Evolutionary conservation across 805 yeast species (phyloP).

Genomic region (Teunomyces barrocoloradensis): DNA sequence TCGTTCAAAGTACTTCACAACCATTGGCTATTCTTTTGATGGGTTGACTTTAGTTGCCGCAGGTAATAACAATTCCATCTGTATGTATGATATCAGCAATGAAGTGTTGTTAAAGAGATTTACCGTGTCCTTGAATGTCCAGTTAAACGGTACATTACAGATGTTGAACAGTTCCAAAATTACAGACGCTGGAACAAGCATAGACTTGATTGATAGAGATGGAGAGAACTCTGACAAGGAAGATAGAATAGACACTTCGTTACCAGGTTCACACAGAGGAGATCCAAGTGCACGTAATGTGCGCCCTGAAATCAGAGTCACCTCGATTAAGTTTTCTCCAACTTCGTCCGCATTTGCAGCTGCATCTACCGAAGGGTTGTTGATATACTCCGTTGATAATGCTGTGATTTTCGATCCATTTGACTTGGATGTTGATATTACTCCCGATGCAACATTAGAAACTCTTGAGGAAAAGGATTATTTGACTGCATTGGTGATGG

Average conservation of each 20-base stretch:
- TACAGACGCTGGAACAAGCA: conserved; percentile 79
- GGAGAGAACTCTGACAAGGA: conserved; percentile 87
- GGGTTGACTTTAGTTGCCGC: conserved; percentile 88
- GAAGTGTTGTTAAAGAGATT: conserved; percentile 83
- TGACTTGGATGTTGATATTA: conserved; percentile 88
- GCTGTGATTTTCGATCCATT: conserved; percentile 84
- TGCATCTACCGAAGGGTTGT: conserved; percentile 90
- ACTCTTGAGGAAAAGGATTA: conserved; percentile 60
- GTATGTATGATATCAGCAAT: conserved; percentile 85
- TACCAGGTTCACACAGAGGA: conserved; percentile 83
- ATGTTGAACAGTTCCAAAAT: conserved; percentile 74
- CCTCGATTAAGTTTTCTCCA: conserved; percentile 80
- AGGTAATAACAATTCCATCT: conserved; percentile 87
- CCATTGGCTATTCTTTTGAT: conserved; percentile 83
- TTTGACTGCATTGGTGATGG: conserved; percentile 81
- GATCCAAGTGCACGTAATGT: conserved; percentile 74
- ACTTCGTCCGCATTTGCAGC: conserved; percentile 89
- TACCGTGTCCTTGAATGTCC: conserved; percentile 85
- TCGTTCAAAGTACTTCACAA: conserved; percentile 79
- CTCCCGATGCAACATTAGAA: conserved; percentile 72
- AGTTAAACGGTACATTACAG: conserved; percentile 81
- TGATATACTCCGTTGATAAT: conserved; percentile 78
- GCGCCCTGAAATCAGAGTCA: conserved; percentile 81
- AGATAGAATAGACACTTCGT: conserved; percentile 66
- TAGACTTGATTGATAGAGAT: conserved; percentile 75